Base-by-base conservation (phyloP, 306 rosid genomes). In the Cyclanthera cordifolia region DNA sequence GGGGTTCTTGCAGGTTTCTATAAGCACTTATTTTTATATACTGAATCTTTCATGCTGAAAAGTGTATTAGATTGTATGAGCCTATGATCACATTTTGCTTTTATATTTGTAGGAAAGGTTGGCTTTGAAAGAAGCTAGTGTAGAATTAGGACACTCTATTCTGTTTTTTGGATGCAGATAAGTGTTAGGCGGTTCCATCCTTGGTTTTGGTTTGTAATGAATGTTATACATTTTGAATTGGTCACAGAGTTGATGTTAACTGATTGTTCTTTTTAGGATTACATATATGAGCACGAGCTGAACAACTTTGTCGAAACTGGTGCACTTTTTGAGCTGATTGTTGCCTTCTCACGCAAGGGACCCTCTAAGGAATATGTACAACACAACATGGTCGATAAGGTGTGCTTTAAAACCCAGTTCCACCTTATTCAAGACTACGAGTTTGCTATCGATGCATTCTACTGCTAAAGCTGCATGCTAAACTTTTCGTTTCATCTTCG, bases 321-420 rank as follows among this genome's bases (percentile, higher is more conserved):
- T 43, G 90, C 96, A 53, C 92, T 94, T 56, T 85, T 96, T 51
- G 96, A 90, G 80, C 86, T 94, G 68, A 74, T 88, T 52, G 82
- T 90, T 72, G 97, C 97, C 74, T 94, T 94, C 87, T 94, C 99
- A 12, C 86, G 99, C 2, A 88, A 94, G 77, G 97, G 99, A 61
- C 87, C 96, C 16, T 78, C 83, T 71, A 94, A 94, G 82, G 86
- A 88, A 68, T 94, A 94, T 48, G 99, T 94, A 70, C 99, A 94
- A 82, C 99, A 94, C 73, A 88, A 88, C 78, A 88, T 94, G 95
- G 82, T 78, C 77, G 82, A 94, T 75, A 94, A 83, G 99, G 99
- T 94, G 61, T 50, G 32, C 49, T 23, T 54, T 30, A 12, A 53
- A 34, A 51, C 45, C 13, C 6, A 8, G 65, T 72, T 10, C 61